Evolutionary conservation across 2,329 filamentous ascomycete species (phyloP).

Genomic region (Cadophora gregata): DNA sequence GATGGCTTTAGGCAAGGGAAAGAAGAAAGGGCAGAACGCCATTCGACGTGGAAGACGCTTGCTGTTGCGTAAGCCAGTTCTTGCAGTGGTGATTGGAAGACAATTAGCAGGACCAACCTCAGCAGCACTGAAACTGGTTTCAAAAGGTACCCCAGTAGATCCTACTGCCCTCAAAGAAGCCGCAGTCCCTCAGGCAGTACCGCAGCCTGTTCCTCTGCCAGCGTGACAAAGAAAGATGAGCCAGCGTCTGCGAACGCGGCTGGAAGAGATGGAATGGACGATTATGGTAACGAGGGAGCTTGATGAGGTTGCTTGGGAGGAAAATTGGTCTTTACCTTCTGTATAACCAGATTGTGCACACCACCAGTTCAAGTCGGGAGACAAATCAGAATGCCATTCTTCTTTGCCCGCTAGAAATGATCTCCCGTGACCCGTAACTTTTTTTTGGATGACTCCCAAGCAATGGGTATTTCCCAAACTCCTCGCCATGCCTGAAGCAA

Average conservation of each 20-base stretch:
- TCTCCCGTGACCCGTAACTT: background rate
- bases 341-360: background rate
- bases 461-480: constrained; percentile 22
- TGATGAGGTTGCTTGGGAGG: constrained; percentile 27
- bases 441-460: constrained; percentile 7
- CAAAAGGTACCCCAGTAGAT: constrained; percentile 27
- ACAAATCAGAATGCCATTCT: background rate
- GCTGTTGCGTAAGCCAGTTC: constrained; percentile 33
- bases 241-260: constrained; percentile 22
- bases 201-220: constrained; percentile 17
- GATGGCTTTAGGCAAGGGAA: constrained; percentile 3
- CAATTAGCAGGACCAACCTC: constrained; percentile 36
- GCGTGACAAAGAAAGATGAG: constrained; percentile 32
- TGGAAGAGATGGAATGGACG: constrained; percentile 27
- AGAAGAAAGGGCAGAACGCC: constrained; percentile 15
- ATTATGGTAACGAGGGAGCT: constrained; percentile 27
- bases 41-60: constrained; percentile 28
- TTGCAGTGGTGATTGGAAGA: constrained; percentile 38
- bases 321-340: constrained; percentile 13
- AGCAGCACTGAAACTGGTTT: constrained; percentile 30
- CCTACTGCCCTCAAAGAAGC: constrained; percentile 10
- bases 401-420: background rate
- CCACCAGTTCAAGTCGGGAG: background rate
- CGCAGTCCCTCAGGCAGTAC: background rate
- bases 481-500: constrained; percentile 3